Conservation (phyloP, 768 basidiomycete species). For the Serpula lacrymans region DNA sequence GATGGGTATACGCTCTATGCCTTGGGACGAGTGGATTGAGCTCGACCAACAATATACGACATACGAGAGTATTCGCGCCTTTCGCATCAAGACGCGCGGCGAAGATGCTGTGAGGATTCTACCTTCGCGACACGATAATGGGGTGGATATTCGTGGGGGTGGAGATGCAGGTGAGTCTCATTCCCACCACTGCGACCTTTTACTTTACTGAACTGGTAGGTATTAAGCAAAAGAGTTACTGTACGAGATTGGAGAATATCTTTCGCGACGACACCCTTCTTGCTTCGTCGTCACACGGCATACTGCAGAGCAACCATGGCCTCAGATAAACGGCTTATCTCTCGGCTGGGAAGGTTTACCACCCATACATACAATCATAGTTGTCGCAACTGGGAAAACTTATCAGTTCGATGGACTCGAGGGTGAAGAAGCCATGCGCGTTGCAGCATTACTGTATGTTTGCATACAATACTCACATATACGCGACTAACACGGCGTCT, state of each 20-base stretch:
- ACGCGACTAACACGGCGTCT: conserved; percentile 5
- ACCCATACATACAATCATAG: conserved; percentile 49
- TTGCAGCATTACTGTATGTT: conserved; percentile 62
- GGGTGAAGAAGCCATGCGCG: conserved; percentile 52
- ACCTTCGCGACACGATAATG: conserved; percentile 37
- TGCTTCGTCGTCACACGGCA: conserved; percentile 50
- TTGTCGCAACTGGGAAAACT: conserved; percentile 44
- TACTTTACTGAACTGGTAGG: conserved; percentile 1
- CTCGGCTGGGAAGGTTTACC: conserved; percentile 41
- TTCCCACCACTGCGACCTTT: background rate
- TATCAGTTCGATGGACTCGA: conserved; percentile 44
- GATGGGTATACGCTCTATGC: conserved; percentile 67
- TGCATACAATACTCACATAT: background rate
- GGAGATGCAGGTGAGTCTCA: conserved; percentile 23
- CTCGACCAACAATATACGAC: conserved; percentile 54
- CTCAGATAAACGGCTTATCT: conserved; percentile 20
- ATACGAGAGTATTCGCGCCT: conserved; percentile 57
- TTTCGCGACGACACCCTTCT: conserved; percentile 57
- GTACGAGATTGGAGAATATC: conserved; percentile 66
- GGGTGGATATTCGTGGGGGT: conserved; percentile 24
- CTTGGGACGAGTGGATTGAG: conserved; percentile 73
- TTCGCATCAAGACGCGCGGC: conserved; percentile 51
- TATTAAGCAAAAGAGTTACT: conserved; percentile 60
- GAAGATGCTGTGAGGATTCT: conserved; percentile 46
- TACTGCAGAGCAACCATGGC: conserved; percentile 5